phyloP scores from a whole-genome alignment of 768 basidiomycete species.

The Kwoniella mangroviensis region DNA sequence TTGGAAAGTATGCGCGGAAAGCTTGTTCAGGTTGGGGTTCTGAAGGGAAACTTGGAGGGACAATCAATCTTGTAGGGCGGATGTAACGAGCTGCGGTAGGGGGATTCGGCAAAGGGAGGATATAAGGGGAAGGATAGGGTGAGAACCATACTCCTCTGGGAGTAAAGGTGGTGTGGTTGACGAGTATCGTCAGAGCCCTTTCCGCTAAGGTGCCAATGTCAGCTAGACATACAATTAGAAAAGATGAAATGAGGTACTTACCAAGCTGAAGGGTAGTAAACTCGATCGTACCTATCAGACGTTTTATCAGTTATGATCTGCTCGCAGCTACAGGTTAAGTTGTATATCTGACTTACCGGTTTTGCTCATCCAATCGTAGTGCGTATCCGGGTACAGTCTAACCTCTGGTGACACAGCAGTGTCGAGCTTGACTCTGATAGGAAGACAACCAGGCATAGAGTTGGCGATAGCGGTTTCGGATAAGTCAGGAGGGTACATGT shows the following conservation, averaged over 20 bases:
- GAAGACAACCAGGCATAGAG: slow-evolving; percentile 38
- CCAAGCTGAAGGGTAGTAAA: slow-evolving; percentile 27
- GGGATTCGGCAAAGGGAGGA: slow-evolving; percentile 29
- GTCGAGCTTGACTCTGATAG: slow-evolving; percentile 36
- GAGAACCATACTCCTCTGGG: slow-evolving; percentile 34
- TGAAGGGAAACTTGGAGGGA: slow-evolving; percentile 4
- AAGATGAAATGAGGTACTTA: slow-evolving; percentile 13
- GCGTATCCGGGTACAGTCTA: slow-evolving; percentile 36
- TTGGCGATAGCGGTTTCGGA: slow-evolving; percentile 33
- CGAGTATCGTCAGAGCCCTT: slow-evolving; percentile 40
- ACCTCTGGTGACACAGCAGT: slow-evolving; percentile 20
- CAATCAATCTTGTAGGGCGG: slow-evolving; percentile 26
- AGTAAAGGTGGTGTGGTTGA: slow-evolving; percentile 30
- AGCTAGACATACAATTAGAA: not conserved
- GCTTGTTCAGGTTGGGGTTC: slow-evolving; percentile 13
- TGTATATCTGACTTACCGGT: slow-evolving; percentile 25
- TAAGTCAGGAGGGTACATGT: slow-evolving; percentile 31
- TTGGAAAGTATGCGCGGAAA: slow-evolving; percentile 28
- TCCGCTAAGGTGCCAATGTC: slow-evolving; percentile 27
- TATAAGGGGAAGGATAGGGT: slow-evolving; percentile 31
- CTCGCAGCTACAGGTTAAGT: not conserved
- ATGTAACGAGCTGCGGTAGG: slow-evolving; percentile 34
- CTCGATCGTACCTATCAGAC: slow-evolving; percentile 37
- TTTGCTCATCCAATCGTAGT: slow-evolving; percentile 48
- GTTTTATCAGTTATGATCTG: not conserved